A percentile compares a stretch with the other conserved stretches of the same genome.
Evolutionary conservation across 805 yeast species (phyloP).

Genomic region (Cyberlindnera amylophila): DNA sequence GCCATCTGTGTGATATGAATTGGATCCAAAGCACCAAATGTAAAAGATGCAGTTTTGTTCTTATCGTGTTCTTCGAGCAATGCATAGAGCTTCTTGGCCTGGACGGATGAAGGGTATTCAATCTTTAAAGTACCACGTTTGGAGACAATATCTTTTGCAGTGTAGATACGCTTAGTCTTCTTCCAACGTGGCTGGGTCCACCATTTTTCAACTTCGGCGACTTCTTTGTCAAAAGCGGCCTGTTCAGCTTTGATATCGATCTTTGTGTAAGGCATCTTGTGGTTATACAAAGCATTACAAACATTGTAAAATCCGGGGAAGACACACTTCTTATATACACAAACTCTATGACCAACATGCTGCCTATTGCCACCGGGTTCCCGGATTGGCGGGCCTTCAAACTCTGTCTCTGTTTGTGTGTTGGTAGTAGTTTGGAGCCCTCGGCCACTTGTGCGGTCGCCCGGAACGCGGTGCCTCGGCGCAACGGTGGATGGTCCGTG

Average conservation of each 20-base stretch:
- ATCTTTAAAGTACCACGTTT: slow-evolving; percentile 80
- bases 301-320: not conserved
- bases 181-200: slow-evolving; percentile 93
- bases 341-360: not conserved
- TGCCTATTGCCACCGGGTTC: not conserved
- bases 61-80: slow-evolving; percentile 68
- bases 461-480: not conserved
- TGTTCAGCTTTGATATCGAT: slow-evolving; percentile 23
- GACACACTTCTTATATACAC: not conserved
- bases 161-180: slow-evolving; percentile 80
- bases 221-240: slow-evolving; percentile 40
- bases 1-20: slow-evolving; percentile 97
- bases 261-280: slow-evolving; percentile 18
- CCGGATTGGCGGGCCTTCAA: slow-evolving; percentile 5
- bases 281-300: no score
- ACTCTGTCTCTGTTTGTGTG: not conserved
- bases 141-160: slow-evolving; percentile 83
- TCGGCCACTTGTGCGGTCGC: slow-evolving; percentile 1
- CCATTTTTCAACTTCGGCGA: slow-evolving; percentile 76
- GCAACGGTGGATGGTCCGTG: no score
- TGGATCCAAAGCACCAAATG: slow-evolving; percentile 96
- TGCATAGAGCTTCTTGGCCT: slow-evolving; percentile 77
- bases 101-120: slow-evolving; percentile 70
- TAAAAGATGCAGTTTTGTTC: slow-evolving; percentile 73
- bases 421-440: not conserved